phyloP scores from a whole-genome alignment of 2,329 filamentous ascomycete species.

The Nothomitra cinnamomea region DNA sequence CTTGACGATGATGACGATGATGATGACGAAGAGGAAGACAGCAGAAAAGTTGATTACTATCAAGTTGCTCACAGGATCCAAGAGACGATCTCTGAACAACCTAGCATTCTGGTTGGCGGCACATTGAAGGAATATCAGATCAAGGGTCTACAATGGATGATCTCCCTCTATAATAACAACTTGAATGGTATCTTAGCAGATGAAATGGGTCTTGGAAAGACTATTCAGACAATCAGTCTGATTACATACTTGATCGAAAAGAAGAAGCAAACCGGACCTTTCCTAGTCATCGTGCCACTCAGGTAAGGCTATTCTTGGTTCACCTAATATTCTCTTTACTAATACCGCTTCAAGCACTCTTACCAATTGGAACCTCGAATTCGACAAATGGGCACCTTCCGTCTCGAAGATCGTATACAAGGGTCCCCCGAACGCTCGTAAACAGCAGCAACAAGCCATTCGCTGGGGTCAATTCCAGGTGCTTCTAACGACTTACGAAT shows the following conservation, averaged over 20 bases:
- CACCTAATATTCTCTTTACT: background rate
- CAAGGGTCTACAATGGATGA: constrained; percentile 99
- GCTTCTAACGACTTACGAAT: constrained; percentile 92
- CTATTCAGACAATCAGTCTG: constrained; percentile 95
- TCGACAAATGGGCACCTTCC: constrained; percentile 94
- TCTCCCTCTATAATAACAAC: constrained; percentile 99
- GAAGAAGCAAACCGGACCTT: constrained; percentile 83
- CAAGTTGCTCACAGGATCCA: constrained; percentile 92
- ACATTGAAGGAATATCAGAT: constrained; percentile 93
- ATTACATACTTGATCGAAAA: constrained; percentile 94
- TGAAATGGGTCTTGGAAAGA: constrained; percentile 99
- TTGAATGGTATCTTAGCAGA: constrained; percentile 96
- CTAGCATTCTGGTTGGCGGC: constrained; percentile 75
- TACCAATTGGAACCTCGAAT: constrained; percentile 97
- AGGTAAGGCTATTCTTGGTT: background rate
- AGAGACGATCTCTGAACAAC: constrained; percentile 75
- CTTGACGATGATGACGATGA: constrained; percentile 51
- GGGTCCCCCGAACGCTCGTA: constrained; percentile 74
- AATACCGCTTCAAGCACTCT: constrained; percentile 49
- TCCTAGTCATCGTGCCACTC: constrained; percentile 88
- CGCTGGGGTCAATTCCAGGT: constrained; percentile 93
- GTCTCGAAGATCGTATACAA: constrained; percentile 89
- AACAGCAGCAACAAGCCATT: constrained; percentile 83
- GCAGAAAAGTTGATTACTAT: constrained; percentile 92
- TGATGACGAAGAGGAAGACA: constrained; percentile 50